Conservation (phyloP, 163 green algal genomes). For the Coccomyxa subellipsoidea region DNA sequence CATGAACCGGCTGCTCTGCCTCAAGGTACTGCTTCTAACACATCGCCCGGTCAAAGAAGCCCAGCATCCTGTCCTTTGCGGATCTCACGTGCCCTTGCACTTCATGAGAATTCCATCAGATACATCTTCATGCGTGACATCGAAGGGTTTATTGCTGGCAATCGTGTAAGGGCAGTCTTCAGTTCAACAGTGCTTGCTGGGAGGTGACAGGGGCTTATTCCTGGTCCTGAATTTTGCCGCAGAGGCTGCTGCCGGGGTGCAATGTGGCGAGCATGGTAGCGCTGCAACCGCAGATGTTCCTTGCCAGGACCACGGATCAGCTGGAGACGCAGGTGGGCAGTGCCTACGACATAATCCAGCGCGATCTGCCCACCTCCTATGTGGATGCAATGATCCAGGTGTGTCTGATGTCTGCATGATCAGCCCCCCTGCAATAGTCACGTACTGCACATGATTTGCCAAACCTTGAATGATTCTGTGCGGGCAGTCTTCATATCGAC, state of each 20-base stretch:
- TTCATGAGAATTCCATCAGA: neutral
- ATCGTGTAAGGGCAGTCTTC: no score
- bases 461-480: neutral
- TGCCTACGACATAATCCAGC: neutral
- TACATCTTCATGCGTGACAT: no score
- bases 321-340: neutral
- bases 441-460: neutral
- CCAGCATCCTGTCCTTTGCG: neutral
- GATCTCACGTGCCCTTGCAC: neutral
- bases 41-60: no score
- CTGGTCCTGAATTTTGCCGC: neutral
- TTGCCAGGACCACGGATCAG: neutral
- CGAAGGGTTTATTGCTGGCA: no score
- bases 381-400: conserved; percentile 10
- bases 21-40: no score
- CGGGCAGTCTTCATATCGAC: no score
- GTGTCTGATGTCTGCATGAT: neutral
- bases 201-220: neutral
- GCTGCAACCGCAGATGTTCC: conserved; percentile 5
- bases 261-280: conserved; percentile 5
- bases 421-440: neutral
- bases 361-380: neutral
- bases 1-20: conserved; percentile 2
- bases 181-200: no score
- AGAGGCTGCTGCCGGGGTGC: neutral